Evolutionary conservation across 129 eudicot species (phyloP).

Genomic region (Flaveria linearis): DNA sequence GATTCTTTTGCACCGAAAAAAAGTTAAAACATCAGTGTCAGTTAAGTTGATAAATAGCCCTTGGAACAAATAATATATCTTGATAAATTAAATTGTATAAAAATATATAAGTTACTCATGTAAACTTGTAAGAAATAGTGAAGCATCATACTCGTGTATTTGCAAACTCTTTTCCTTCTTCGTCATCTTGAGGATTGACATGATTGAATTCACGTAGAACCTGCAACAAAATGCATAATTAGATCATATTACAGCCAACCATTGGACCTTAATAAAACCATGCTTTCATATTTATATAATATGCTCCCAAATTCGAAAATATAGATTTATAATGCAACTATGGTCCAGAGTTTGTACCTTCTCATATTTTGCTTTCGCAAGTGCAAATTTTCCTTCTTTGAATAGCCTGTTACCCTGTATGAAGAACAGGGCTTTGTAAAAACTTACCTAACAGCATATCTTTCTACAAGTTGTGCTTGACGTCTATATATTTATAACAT

Average conservation of each 20-base stretch:
- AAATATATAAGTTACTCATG: neutral
- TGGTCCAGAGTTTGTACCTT: conserved; percentile 52
- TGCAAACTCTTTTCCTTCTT: conserved; percentile 91
- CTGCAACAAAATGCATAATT: conserved; percentile 40
- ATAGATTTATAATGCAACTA: neutral
- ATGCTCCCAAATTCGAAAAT: neutral
- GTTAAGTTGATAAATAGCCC: neutral
- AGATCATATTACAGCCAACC: neutral
- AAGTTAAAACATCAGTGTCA: neutral
- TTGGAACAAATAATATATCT: neutral
- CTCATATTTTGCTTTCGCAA: conserved; percentile 97
- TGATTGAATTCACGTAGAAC: conserved; percentile 99
- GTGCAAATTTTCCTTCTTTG: conserved; percentile 90
- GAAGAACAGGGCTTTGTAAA: conserved; percentile 18
- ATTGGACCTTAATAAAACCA: neutral
- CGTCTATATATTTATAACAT: neutral
- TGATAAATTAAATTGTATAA: neutral
- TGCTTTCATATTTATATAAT: neutral
- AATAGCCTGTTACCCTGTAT: conserved; percentile 97
- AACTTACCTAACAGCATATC: conserved; percentile 5
- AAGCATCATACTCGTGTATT: conserved; percentile 68
- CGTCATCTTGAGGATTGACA: conserved; percentile 96
- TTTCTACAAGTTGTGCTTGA: conserved; percentile 3
- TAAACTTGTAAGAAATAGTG: neutral
- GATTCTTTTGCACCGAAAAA: conserved; percentile 18